These are phyloP conservation scores for Fusarium sp. DNA, from an alignment of 2,329 filamentous ascomycete genomes.

Conservation along the genomic window DNA sequence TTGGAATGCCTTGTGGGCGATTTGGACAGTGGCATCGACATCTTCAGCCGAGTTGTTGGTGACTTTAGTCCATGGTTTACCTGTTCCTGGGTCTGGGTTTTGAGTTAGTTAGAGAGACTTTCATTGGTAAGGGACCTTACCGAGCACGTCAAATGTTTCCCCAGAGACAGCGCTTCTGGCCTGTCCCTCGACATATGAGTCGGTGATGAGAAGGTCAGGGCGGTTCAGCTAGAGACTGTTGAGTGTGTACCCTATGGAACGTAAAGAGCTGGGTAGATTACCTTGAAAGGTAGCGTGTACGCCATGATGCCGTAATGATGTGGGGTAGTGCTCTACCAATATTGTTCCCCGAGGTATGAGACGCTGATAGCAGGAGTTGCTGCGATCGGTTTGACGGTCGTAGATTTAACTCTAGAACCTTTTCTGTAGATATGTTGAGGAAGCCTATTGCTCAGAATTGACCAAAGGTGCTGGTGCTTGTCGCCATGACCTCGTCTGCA, in stretches of 20 bases:
- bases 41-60: slow-evolving; percentile 43
- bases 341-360: not conserved
- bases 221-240: not conserved
- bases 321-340: fast-evolving
- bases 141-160: slow-evolving; percentile 12
- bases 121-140: not conserved
- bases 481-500: not conserved
- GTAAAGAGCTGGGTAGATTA: not conserved
- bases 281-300: slow-evolving; percentile 3
- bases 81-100: slow-evolving; percentile 9
- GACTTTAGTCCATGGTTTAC: slow-evolving; percentile 8
- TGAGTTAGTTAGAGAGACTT: not conserved
- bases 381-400: no score
- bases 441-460: no score
- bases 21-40: slow-evolving; percentile 37
- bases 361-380: no score
- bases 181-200: slow-evolving; percentile 9
- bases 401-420: no score
- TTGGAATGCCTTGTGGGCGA: slow-evolving; percentile 54
- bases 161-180: not conserved
- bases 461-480: not conserved
- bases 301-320: not conserved
- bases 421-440: no score
- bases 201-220: not conserved
- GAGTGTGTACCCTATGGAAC: fast-evolving